Base-by-base conservation (phyloP, 352 stramenopile genomes). In the Pythium pyrilobum region DNA sequence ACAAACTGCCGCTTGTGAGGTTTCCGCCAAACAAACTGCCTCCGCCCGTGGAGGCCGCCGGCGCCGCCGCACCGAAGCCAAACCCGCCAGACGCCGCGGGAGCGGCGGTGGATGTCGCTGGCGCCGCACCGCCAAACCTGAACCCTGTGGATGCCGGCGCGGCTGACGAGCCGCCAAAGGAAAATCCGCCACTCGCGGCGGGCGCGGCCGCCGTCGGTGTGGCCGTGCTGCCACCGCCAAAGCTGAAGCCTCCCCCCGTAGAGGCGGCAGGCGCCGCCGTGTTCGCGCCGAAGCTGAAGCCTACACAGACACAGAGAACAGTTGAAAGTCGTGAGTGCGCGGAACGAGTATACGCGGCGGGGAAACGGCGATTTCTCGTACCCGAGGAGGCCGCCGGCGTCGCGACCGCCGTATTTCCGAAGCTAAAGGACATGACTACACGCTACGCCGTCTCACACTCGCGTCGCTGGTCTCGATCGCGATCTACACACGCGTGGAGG, bases 381-480 rank as follows among this genome's bases (percentile, higher is more conserved):
- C 65, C 56, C 10, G 65, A 55, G 23, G 66, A 62, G 25, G 65
- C 52, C n/a, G 62, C 56, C 5, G 64, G 60, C 39, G 63, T 47
- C 37, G 61, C 42, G 36, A 60, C 56, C 44, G 56, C 62, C 48
- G 62, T 71, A 38, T 41, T 46, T 15, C 64, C 66, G 31, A 74
- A 74, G 33, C 56, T 67, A 36, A 74, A 74, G 34, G 60, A 66
- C 66, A 74, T 74, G 25, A 16, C 38, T 31, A 47, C 47, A 5
- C 16, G 18, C 9, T 27, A 23, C 21, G 23, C 3, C 11, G n/a
- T n/a, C n/a, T n/a, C n/a, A n/a, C 40, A 21, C 2, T 21, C 18
- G 12, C 16, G 29, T 10, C 5, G 1, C 13, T 27, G 21, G 15
- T 13, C 23, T 48, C 23, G 10, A 6, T 48, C 41, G 13, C 25